Evolutionary conservation across 2,329 filamentous ascomycete genomes (phyloP).

Genomic region (Pyricularia sp.): DNA sequence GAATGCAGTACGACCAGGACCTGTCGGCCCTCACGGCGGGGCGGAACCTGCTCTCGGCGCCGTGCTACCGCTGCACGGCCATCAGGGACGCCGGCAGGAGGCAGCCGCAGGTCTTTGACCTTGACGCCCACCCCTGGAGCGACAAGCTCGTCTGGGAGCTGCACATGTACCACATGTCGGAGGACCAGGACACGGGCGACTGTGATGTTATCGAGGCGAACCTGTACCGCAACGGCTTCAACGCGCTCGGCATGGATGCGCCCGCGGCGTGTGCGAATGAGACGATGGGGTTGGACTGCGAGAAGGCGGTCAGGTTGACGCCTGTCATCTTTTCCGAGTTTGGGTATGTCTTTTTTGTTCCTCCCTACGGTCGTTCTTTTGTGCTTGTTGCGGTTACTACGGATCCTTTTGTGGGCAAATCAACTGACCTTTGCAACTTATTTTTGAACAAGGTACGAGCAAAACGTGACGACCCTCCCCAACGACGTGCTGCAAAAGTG

Average conservation of each 20-base stretch:
- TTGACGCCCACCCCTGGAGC: conserved; percentile 33
- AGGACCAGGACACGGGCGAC: conserved; percentile 32
- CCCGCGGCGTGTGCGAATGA: conserved; percentile 28
- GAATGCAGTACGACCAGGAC: conserved; percentile 37
- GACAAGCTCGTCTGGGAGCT: conserved; percentile 38
- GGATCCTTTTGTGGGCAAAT: not conserved
- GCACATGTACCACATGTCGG: conserved; percentile 30
- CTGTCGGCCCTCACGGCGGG: conserved; percentile 30
- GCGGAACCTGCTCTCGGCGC: conserved; percentile 29
- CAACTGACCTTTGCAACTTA: not conserved
- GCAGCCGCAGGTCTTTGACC: conserved; percentile 33
- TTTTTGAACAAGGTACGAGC: conserved; percentile 19
- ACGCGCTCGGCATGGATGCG: conserved; percentile 30
- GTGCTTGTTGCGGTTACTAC: not conserved
- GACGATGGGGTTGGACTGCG: conserved; percentile 21
- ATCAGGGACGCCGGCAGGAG: conserved; percentile 31
- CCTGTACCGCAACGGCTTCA: conserved; percentile 40
- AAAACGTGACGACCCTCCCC: conserved; percentile 27
- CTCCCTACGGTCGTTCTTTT: not conserved
- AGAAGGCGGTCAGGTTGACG: conserved; percentile 27
- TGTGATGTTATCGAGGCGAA: conserved; percentile 37
- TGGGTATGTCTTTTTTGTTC: conserved; percentile 14
- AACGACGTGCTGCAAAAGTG: conserved; percentile 36
- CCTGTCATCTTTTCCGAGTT: conserved; percentile 39
- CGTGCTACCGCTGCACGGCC: conserved; percentile 30